A percentile compares a stretch with the other conserved stretches of the same genome.
These are phyloP conservation scores for Acanthamoeba healyi DNA, from an alignment of 208 protist species.

Conservation along the genomic window DNA sequence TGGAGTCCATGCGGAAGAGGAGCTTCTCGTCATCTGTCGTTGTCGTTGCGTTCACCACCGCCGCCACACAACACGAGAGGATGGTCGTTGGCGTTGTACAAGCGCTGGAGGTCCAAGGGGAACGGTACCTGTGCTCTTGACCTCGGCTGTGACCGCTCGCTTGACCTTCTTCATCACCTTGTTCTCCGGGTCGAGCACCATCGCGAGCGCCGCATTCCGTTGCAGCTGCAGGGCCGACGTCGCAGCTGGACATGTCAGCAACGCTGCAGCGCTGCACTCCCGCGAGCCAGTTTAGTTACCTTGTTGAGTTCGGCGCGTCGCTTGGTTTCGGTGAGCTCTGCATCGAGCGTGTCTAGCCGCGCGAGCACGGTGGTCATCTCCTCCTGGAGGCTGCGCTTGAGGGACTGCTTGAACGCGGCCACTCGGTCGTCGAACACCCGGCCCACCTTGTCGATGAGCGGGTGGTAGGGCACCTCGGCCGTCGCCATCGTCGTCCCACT, in stretches of 20 bases:
- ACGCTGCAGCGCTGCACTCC: no score
- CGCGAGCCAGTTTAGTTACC: not conserved
- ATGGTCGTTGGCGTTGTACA: not conserved
- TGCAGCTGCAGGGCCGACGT: not conserved
- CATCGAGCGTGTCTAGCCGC: not conserved
- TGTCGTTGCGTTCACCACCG: no score
- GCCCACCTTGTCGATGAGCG: constrained; percentile 60
- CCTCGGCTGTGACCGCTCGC: not conserved
- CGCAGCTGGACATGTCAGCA: not conserved
- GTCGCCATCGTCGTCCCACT: not conserved
- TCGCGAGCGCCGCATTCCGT: not conserved
- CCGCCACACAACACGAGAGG: not conserved
- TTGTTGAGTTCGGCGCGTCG: constrained; percentile 3
- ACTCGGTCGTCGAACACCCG: constrained; percentile 23
- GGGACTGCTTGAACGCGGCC: not conserved
- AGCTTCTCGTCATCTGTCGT: constrained; percentile 51
- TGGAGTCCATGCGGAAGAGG: constrained; percentile 58
- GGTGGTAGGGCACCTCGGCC: constrained; percentile 25
- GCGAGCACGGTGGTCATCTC: constrained; percentile 55
- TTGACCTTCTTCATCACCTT: constrained; percentile 67
- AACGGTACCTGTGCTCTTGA: constrained; percentile 61
- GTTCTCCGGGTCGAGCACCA: constrained; percentile 41
- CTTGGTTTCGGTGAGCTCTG: constrained; percentile 15
- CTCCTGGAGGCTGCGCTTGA: constrained; percentile 54
- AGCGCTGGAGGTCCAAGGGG: no score